Conservation (phyloP, 805 yeast species). For the Sugiyamaella americana region DNA sequence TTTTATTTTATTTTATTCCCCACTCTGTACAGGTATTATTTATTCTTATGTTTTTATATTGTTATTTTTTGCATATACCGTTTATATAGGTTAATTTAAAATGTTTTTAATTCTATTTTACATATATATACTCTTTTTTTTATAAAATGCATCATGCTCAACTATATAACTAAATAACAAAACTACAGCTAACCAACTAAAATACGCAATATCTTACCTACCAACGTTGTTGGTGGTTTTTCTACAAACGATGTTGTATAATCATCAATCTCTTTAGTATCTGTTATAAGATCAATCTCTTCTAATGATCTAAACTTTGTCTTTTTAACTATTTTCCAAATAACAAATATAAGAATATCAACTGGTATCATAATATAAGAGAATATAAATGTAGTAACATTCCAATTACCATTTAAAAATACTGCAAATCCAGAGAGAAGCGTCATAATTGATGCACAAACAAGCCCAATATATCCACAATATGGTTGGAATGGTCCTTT, state of each 20-base stretch:
- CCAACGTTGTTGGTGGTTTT: conserved; percentile 18
- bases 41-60: background rate
- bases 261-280: conserved; percentile 57
- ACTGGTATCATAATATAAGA: conserved; percentile 56
- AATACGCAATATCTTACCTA: conserved; percentile 9
- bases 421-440: conserved; percentile 68
- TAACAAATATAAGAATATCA: conserved; percentile 46
- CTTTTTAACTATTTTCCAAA: conserved; percentile 38
- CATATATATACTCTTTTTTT: background rate
- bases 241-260: conserved; percentile 44
- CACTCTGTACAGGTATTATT: conserved; percentile 2
- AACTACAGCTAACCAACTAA: conserved; percentile 16
- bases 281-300: conserved; percentile 60
- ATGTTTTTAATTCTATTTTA: background rate
- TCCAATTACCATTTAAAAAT: conserved; percentile 39
- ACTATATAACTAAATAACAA: no score
- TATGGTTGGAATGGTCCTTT: conserved; percentile 68
- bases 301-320: conserved; percentile 14
- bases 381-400: conserved; percentile 56
- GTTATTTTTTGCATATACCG: conserved; percentile 1
- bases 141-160: no score
- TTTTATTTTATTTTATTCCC: conserved; percentile 3
- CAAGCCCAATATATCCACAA: conserved; percentile 56
- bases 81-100: background rate
- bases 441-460: conserved; percentile 48